Conservation (phyloP, 352 stramenopile species). For the Globisporangium carolinianum region DNA sequence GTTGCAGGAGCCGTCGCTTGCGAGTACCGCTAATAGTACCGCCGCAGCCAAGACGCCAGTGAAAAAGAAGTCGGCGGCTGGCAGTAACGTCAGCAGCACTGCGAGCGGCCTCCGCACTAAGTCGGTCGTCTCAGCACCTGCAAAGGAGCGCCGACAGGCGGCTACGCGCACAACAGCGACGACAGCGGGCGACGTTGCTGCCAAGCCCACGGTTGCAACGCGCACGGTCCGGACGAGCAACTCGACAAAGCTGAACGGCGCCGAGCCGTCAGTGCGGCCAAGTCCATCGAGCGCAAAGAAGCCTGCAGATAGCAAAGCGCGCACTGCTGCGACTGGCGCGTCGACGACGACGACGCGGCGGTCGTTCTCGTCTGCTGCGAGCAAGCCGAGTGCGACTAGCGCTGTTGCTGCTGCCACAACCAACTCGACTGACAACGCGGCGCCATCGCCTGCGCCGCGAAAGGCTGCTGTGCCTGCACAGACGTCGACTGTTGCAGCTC, state of each 20-base stretch:
- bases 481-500: neutral
- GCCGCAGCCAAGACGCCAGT: no score
- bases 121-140: no score
- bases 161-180: neutral
- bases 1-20: no score
- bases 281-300: conserved; percentile 12
- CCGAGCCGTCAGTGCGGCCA: neutral
- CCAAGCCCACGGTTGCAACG: neutral
- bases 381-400: conserved; percentile 1
- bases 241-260: neutral
- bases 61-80: no score
- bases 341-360: neutral
- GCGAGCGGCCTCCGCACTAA: no score
- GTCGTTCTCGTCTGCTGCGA: neutral
- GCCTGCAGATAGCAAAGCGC: conserved; percentile 5
- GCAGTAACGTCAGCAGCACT: no score
- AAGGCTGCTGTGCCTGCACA: conserved; percentile 9
- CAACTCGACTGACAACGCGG: no score
- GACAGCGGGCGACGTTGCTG: neutral
- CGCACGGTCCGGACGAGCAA: neutral
- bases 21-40: no score
- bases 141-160: no score
- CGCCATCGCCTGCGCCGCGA: neutral
- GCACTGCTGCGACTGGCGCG: neutral
- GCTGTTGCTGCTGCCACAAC: neutral